Base-by-base conservation (phyloP, 352 stramenopile genomes). In the Thraustochytrium sp. region DNA sequence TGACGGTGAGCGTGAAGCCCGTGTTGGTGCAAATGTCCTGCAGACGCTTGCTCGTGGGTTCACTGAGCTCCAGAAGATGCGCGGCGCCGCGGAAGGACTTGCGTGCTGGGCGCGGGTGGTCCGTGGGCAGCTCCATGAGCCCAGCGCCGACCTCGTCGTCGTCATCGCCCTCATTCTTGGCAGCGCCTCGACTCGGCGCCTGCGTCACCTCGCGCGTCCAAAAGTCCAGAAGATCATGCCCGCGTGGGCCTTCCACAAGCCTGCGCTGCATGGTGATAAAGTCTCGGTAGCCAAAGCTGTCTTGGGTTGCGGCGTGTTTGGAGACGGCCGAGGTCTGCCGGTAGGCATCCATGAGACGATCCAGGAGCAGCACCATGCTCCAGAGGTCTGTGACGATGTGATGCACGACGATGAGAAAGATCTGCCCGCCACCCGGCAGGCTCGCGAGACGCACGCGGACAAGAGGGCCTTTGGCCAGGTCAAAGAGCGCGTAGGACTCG, bases 1-100 rank as follows among this genome's bases (percentile, higher is more conserved):
- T 65, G 23, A 84, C 84, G 37, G 49, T 77, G 37, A 86, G 53
- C 49, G 84, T 86, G 54, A 85, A 65, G 40, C 74, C 55, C 51
- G 56, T 44, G 13, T 68, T 86, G 18, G 64, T 31, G 34, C 75
- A 42, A 21, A 86, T 51, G 29, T 29, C 59, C 18, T 26, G 37
- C 37, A 86, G 75, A 18, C 46, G 44, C 23, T 59, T 59, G 9
- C 40, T 82, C 3, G 42, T 21, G 16, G 77, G n/a, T 16, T 62
- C 21, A 23, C 21, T 53, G 38, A 86, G 68, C 26, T 40, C 42
- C 13, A 86, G 54, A 16, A 49, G 80, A 9, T 84, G 61, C 23
- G 54, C 63, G 21, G 38, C 49, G 26, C 84, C 84, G 3, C 64
- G n/a, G 49, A 49, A 78, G 9, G 74, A 83, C 46, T 84, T 78